Evolutionary conservation across 2,329 filamentous ascomycete species (phyloP).

Genomic region (Colletotrichum liaoningense): DNA sequence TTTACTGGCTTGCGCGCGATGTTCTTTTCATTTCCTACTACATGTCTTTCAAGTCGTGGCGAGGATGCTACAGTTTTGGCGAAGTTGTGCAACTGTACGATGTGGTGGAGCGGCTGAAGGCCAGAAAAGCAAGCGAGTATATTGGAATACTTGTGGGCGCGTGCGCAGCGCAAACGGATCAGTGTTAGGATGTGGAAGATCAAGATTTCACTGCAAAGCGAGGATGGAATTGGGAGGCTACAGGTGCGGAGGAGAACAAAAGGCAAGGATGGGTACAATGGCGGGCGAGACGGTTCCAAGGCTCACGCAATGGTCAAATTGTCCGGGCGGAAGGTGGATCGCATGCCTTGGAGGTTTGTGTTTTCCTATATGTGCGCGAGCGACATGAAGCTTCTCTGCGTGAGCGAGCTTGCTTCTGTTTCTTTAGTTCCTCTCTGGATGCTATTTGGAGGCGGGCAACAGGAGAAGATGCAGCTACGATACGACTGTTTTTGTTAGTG

Average conservation of each 20-base stretch:
- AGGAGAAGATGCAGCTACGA: conserved; percentile 26
- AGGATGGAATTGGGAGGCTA: not conserved
- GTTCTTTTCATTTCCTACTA: conserved; percentile 8
- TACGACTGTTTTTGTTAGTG: conserved; percentile 26
- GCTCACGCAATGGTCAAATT: conserved; percentile 33
- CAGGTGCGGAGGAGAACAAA: not conserved
- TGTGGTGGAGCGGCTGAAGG: conserved; percentile 15
- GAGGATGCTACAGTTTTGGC: conserved; percentile 20
- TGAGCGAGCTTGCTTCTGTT: conserved; percentile 18
- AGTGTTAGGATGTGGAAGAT: not conserved
- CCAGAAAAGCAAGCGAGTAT: conserved; percentile 24
- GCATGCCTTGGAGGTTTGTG: conserved; percentile 16
- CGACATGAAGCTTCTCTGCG: conserved; percentile 1
- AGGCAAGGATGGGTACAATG: conserved; percentile 1
- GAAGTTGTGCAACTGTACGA: conserved; percentile 35
- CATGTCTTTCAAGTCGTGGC: conserved; percentile 7
- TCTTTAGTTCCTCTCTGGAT: conserved; percentile 23
- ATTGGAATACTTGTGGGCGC: conserved; percentile 26
- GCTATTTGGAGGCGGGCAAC: conserved; percentile 1
- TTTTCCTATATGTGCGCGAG: conserved; percentile 11
- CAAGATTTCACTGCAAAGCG: not conserved
- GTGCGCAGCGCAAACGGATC: not conserved
- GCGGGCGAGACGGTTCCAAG: conserved; percentile 18
- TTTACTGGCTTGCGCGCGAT: conserved; percentile 17
- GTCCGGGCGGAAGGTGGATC: conserved; percentile 20